Evolutionary conservation across 768 basidiomycete genomes (phyloP), one percentile per base, ranked within the genome.

Genomic region (Russula compacta): DNA sequence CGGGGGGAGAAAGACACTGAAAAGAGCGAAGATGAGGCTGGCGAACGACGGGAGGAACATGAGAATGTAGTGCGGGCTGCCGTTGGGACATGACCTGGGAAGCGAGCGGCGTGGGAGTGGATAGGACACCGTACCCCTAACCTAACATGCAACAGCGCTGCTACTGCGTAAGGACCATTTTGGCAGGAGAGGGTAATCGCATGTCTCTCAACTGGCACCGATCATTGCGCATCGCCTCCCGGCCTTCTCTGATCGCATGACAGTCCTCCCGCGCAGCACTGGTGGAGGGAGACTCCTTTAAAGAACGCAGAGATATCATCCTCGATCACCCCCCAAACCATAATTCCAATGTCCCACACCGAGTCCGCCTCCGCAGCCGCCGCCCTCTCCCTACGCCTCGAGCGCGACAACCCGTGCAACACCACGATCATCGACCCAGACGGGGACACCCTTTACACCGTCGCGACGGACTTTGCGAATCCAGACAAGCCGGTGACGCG

Each of bases 401-500:
- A 64, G 39, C 55, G 42, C 32, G 65, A 66, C 59, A 64, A 64
- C 63, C 63, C 63, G 6, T 66, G 63, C 56, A 66, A 64, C 52
- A 66, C 65, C 6, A 52, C 59, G 10, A 57, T 66, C 63, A 7
- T 64, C 56, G 65, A 60, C 40, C 39, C 35, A 4, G 56, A 53
- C 38, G 53, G 49, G 35, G 46, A 47, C 56, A 40, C 38, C 3
- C 24, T 58, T 10, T 66, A 66, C 56, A 53, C 53, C 54, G 65
- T 66, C 40, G 55, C 56, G 47, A 66, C 65, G 10, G 52, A 64
- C 48, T 60, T 64, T 56, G 11, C 56, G 14, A 29, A 53, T 17
- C 42, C 59, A 12, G 38, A 33, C 24, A 59, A 56, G 8, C 65
- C 65, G 1, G 44, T 58, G 8, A 66, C 63, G 48, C 59, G 44